Base-by-base conservation (phyloP, 139 green algal genomes). In the Micromonas commoda region DNA sequence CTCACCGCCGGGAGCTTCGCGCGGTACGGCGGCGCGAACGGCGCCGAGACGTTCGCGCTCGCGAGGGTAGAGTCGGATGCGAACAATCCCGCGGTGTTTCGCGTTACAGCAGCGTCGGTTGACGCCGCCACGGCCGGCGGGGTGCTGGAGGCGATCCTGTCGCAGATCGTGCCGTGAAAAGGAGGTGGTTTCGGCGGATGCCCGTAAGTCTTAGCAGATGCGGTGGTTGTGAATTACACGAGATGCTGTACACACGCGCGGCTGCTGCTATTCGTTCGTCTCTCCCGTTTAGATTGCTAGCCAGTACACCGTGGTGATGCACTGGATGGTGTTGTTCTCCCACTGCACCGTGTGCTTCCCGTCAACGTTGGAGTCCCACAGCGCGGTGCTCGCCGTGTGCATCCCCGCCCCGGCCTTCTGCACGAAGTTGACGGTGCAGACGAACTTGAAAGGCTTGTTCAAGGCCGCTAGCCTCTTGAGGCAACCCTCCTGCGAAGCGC, bases 221-320 rank as follows among this genome's bases (percentile, higher is more conserved):
- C 45, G 45, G 45, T 57, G 9, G 45, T 9, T 9, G 16, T 16
- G 45, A 9, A 23, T 57, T 57, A n/a, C n/a, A n/a, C n/a, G n/a
- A n/a, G n/a, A n/a, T n/a, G n/a, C n/a, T n/a, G n/a, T n/a, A n/a
- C n/a, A n/a, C n/a, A n/a, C n/a, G n/a, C n/a, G n/a, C n/a, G n/a
- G n/a, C n/a, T n/a, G 45, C 45, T 57, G 9, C 16, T 57, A 23
- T 57, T 57, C 45, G 45, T 57, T 57, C 45, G 9, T 23, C 45
- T 57, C 45, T n/a, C n/a, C n/a, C n/a, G 53, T 35, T 88, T 76
- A 92, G 26, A 89, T 81, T 1, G 85, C 87, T 21, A 89, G 51
- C 91, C 91, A 96, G 81, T 93, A 96, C 0, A 93, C 89, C 1
- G 87, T 92, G 0, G 93, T 88, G 34, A 95, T 85, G 1, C 90